Evolutionary conservation across 345 rosid genomes (phyloP).

Genomic region (Camelina hispida): DNA sequence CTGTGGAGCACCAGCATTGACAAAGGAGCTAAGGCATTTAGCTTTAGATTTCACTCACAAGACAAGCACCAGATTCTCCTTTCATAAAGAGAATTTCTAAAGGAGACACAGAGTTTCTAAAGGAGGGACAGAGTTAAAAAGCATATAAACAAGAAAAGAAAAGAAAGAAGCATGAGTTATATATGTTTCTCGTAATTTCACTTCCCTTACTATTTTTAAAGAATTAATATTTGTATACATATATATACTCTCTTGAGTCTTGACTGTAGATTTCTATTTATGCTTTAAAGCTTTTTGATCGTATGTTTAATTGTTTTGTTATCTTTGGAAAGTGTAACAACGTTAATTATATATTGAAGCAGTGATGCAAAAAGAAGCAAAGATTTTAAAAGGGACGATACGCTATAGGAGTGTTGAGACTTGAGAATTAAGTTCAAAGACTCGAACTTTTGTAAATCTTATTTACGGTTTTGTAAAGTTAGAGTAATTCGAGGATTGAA

Average conservation of each 20-base stretch:
- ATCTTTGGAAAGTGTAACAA: slow-evolving; percentile 21
- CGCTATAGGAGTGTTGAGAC: background rate
- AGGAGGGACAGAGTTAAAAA: slow-evolving; percentile 15
- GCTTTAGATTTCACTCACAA: slow-evolving; percentile 79
- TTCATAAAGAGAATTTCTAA: slow-evolving; percentile 80
- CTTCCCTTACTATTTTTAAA: slow-evolving; percentile 14
- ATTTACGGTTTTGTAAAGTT: background rate
- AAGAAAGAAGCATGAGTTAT: slow-evolving; percentile 16
- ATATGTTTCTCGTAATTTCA: slow-evolving; percentile 31
- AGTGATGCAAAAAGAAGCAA: slow-evolving; percentile 24
- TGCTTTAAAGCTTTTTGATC: slow-evolving; percentile 21
- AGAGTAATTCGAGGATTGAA: slow-evolving; percentile 2
- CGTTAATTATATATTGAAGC: background rate
- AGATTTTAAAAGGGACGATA: slow-evolving; percentile 3
- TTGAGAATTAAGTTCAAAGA: background rate
- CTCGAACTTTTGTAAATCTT: background rate
- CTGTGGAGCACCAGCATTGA: slow-evolving; percentile 73
- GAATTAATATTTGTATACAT: slow-evolving; percentile 13
- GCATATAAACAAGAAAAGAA: background rate
- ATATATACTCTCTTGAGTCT: slow-evolving; percentile 31
- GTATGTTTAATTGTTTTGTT: slow-evolving; percentile 1
- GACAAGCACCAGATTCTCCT: slow-evolving; percentile 74
- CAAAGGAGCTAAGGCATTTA: slow-evolving; percentile 67
- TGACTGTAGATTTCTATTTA: slow-evolving; percentile 33
- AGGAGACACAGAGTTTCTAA: slow-evolving; percentile 46